These are phyloP conservation scores for Piper longum DNA, from an alignment of 164 flowering plant species.

Conservation along the genomic window DNA sequence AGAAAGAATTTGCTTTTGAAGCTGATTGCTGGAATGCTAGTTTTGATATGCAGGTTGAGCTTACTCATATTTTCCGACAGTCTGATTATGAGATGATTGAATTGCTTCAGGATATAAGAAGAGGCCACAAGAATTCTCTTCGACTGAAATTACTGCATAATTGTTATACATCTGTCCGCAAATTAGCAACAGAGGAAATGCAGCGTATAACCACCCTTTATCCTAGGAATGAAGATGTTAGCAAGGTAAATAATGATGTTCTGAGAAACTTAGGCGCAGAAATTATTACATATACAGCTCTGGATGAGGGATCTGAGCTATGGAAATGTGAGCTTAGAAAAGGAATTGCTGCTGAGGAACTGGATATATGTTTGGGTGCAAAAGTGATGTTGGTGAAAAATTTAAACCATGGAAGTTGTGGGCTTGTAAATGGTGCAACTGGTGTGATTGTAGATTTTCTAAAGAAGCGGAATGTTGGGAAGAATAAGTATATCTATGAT, in stretches of 20 bases:
- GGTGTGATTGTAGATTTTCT: constrained; percentile 31
- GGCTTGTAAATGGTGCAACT: constrained; percentile 53
- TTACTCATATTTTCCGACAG: constrained; percentile 38
- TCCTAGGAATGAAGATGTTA: constrained; percentile 38
- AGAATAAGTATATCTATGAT: not conserved
- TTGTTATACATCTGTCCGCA: constrained; percentile 8
- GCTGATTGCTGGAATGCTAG: constrained; percentile 47
- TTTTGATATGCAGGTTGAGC: constrained; percentile 41
- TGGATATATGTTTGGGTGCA: constrained; percentile 37
- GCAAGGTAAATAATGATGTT: constrained; percentile 22
- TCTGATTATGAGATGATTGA: constrained; percentile 22
- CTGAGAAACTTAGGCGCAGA: constrained; percentile 20
- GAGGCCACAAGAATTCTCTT: constrained; percentile 22
- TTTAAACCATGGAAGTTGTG: constrained; percentile 7
- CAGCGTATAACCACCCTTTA: constrained; percentile 24
- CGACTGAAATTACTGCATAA: constrained; percentile 20
- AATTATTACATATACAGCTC: constrained; percentile 19
- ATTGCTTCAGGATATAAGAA: constrained; percentile 42
- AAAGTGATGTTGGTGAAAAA: constrained; percentile 51
- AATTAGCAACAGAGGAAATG: constrained; percentile 9
- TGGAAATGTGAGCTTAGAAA: constrained; percentile 30
- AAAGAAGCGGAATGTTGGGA: not conserved
- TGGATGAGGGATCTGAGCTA: constrained; percentile 24
- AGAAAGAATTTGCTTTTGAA: constrained; percentile 45
- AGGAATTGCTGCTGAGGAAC: constrained; percentile 27